Base-by-base conservation (phyloP, 345 rosid species). In the Citrus reticulata region DNA sequence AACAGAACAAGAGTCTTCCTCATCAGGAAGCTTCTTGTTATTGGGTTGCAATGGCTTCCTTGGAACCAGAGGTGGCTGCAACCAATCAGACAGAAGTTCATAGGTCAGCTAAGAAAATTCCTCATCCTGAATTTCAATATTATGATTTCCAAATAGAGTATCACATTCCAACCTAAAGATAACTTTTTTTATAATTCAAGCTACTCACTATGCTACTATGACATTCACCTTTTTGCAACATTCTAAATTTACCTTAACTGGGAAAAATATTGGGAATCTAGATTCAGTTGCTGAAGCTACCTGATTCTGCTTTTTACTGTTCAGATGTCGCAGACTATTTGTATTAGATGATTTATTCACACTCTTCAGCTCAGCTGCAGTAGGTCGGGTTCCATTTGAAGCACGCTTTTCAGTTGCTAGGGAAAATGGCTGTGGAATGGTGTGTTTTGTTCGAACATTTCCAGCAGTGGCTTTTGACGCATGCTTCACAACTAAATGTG, bases 331-430 rank as follows among this genome's bases (percentile, higher is more conserved):
- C 37, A 74, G 72, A 61, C 81, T 73, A 65, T 82, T 83, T 55
- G 80, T 55, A 58, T 74, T 79, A 72, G 72, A 73, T 24, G 80
- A 59, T 82, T 82, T 85, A 58, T 59, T 78, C 73, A 79, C 70
- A 70, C 81, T 80, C 80, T 80, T 77, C 8, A 73, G 40, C 75
- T 85, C 90, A 71, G 79, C 66, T 0, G 69, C 83, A 82, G 83
- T 77, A 60, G 85, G 90, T 62, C 94, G 92, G 46, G 84, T 76
- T 60, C 87, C 93, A 81, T 80, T 85, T 72, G 95, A 88, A 77
- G 98, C 97, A 72, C 98, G 97, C 85, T 87, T 91, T 84, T 89
- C 96, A 24, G 98, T 95, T 72, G 93, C 98, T 6, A 95, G 86
- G 66, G 93, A 81, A 88, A 95, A 93, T 70, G 98, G 98, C 65